Conservation (phyloP, 1,284 basidiomycete species). For the Fomitopsis betulina region DNA sequence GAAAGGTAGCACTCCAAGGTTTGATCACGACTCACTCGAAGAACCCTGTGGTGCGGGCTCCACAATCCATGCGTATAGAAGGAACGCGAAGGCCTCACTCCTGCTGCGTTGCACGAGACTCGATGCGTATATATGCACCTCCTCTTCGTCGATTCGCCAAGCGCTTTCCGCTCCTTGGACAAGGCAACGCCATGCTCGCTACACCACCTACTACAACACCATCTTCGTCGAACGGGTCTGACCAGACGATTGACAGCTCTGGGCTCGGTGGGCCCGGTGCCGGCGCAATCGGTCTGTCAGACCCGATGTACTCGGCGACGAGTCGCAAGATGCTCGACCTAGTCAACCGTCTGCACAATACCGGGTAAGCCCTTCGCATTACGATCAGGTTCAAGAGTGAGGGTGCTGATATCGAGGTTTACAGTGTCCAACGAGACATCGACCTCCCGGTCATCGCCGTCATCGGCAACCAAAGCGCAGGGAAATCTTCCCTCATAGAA, state of each 20-base stretch:
- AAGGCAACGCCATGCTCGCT: not conserved
- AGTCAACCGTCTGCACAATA: slow-evolving; percentile 49
- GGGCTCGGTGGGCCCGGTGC: not conserved
- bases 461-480: slow-evolving; percentile 42
- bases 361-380: slow-evolving; percentile 39
- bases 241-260: not conserved
- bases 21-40: not conserved
- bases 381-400: slow-evolving; percentile 1
- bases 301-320: slow-evolving; percentile 2
- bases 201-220: not conserved
- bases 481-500: slow-evolving; percentile 74
- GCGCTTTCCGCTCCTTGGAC: not conserved
- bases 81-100: not conserved
- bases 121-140: not conserved
- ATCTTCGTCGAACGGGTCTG: not conserved
- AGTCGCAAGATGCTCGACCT: slow-evolving; percentile 46
- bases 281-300: slow-evolving; percentile 30
- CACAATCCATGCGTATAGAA: not conserved
- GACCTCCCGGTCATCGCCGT: slow-evolving; percentile 66
- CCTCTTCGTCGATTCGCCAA: not conserved
- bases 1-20: too few relatives aligned
- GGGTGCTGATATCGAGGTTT: not conserved
- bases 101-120: not conserved
- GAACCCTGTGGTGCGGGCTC: not conserved
- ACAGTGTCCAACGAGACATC: slow-evolving; percentile 58